Evolutionary conservation across 106 monocot genomes (phyloP).

Genomic region (Xerophyta viscosa): DNA sequence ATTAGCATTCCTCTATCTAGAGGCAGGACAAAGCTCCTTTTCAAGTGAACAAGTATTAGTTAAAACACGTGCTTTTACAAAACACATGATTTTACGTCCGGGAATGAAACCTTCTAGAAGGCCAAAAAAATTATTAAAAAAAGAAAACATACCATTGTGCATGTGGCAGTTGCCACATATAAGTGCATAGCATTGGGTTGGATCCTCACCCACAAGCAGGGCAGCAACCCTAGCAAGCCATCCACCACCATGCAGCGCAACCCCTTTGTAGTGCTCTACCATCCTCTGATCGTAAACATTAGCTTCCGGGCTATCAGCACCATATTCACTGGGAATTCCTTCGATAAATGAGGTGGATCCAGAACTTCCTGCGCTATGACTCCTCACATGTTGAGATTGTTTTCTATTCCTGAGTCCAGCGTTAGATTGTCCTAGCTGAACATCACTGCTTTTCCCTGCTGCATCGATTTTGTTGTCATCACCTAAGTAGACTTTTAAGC

Average conservation of each 20-base stretch:
- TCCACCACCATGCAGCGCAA: constrained; percentile 40
- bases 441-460: constrained; percentile 34
- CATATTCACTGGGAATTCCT: constrained; percentile 13
- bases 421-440: constrained; percentile 28
- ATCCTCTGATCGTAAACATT: constrained; percentile 17
- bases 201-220: constrained; percentile 91
- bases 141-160: constrained; percentile 53
- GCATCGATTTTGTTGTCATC: constrained; percentile 38
- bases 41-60: no score
- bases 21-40: no score
- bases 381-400: constrained; percentile 26
- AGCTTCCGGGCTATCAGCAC: constrained; percentile 21
- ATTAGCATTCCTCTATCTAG: no score
- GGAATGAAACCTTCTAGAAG: not conserved
- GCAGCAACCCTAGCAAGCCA: constrained; percentile 75
- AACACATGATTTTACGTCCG: not conserved
- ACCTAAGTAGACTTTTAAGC: constrained; percentile 67
- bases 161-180: constrained; percentile 82
- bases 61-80: no score
- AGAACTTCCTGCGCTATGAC: constrained; percentile 18
- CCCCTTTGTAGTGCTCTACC: constrained; percentile 48
- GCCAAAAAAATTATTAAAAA: not conserved
- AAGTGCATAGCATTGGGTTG: constrained; percentile 82
- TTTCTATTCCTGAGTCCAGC: constrained; percentile 63
- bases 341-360: constrained; percentile 11